Percentiles rank a stretch among this genome's conserved stretches.
Conservation (phyloP, 1,139 yeast genomes). For the Yamadazyma taylorii region DNA sequence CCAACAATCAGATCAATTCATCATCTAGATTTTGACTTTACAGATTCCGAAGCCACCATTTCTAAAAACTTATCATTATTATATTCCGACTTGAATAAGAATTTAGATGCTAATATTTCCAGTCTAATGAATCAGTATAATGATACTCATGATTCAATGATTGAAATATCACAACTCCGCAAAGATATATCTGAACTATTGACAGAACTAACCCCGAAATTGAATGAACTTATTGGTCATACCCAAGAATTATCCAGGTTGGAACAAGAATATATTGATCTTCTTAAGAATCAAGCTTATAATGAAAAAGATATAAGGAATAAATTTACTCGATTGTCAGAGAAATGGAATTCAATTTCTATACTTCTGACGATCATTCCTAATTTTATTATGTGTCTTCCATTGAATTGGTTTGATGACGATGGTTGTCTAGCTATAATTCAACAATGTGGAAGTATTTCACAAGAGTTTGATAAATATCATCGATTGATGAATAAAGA, state of each 20-base stretch:
- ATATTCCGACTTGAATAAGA: slow-evolving; percentile 15
- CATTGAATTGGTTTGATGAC: slow-evolving; percentile 39
- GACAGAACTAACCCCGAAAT: slow-evolving; percentile 16
- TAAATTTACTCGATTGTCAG: slow-evolving; percentile 17
- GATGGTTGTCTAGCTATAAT: slow-evolving; percentile 25
- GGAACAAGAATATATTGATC: slow-evolving; percentile 5
- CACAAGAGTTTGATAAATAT: slow-evolving; percentile 22
- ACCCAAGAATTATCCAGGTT: slow-evolving; percentile 8
- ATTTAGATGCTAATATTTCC: slow-evolving; percentile 16
- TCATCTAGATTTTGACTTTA: slow-evolving; percentile 26
- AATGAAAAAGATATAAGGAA: slow-evolving; percentile 7
- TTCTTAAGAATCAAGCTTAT: not conserved
- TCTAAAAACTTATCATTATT: slow-evolving; percentile 22
- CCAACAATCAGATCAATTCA: slow-evolving; percentile 38
- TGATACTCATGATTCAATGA: slow-evolving; percentile 9
- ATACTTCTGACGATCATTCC: slow-evolving; percentile 33
- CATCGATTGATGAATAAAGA: slow-evolving; percentile 22
- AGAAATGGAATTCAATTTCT: slow-evolving; percentile 26
- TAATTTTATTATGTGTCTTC: slow-evolving; percentile 30
- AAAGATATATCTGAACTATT: slow-evolving; percentile 5
- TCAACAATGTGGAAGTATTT: slow-evolving; percentile 26
- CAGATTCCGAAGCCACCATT: slow-evolving; percentile 31
- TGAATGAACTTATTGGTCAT: slow-evolving; percentile 17
- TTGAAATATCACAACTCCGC: slow-evolving; percentile 7
- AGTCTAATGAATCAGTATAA: slow-evolving; percentile 19